Conservation (phyloP, 2,329 filamentous ascomycete genomes). For the Fusarium sp. region DNA sequence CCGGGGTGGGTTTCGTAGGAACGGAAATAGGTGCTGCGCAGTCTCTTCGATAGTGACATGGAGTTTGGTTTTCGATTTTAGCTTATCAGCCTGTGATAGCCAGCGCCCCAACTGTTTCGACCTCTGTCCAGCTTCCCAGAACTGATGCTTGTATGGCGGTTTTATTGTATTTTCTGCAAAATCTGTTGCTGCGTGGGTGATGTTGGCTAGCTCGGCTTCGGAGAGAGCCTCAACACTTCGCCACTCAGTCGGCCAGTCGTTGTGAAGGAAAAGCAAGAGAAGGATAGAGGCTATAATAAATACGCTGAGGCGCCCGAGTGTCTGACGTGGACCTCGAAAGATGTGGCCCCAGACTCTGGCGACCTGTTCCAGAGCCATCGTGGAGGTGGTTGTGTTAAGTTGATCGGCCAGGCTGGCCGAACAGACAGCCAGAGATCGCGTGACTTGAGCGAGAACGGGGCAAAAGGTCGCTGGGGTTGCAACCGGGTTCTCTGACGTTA, state of each 20-base stretch:
- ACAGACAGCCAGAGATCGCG: too few species aligned
- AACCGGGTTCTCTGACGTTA: too few species aligned
- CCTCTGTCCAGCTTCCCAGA: slow-evolving; percentile 52
- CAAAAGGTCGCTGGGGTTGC: too few species aligned
- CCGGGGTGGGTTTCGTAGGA: slow-evolving; percentile 28
- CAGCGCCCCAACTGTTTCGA: slow-evolving; percentile 23
- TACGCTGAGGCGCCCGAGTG: slow-evolving; percentile 4
- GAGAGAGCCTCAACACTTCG: background rate
- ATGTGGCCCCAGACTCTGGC: background rate
- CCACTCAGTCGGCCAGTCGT: slow-evolving; percentile 12
- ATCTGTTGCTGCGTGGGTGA: slow-evolving; percentile 11
- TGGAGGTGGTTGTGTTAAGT: background rate
- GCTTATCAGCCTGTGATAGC: slow-evolving; percentile 24
- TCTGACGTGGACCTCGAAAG: slow-evolving; percentile 12
- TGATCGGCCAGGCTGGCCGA: too few species aligned
- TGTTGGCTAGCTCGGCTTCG: slow-evolving; percentile 1
- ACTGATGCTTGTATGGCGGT: slow-evolving; percentile 49
- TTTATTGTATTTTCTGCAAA: slow-evolving; percentile 44
- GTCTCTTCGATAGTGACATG: slow-evolving; percentile 18
- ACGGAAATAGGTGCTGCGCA: slow-evolving; percentile 44
- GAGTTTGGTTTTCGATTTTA: background rate
- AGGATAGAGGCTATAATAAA: slow-evolving; percentile 8
- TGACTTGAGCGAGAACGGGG: too few species aligned
- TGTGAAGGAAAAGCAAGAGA: slow-evolving; percentile 1
- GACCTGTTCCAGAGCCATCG: background rate